Conservation (phyloP, 2,329 filamentous ascomycete species). For the Fusarium tuaranense region DNA sequence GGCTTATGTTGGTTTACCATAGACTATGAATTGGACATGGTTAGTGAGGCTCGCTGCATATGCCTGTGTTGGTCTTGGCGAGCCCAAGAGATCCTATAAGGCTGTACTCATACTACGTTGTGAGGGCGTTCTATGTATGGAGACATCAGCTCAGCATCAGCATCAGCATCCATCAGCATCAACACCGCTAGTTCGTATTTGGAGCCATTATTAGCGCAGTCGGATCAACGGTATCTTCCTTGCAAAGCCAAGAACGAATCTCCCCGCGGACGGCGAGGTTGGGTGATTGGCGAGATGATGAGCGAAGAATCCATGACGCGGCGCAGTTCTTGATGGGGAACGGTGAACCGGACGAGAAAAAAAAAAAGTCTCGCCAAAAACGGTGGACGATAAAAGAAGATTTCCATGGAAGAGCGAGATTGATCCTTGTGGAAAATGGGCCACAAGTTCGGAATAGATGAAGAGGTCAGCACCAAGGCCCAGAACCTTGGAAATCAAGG, state of each 20-base stretch:
- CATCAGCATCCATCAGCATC: not conserved
- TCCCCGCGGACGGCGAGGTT: not conserved
- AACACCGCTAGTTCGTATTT: constrained; percentile 1
- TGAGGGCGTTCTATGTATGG: not conserved
- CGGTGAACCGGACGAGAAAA: constrained; percentile 11
- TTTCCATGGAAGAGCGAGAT: not conserved
- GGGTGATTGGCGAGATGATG: constrained; percentile 28
- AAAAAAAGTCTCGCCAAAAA: not conserved
- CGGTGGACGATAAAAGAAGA: constrained; percentile 1
- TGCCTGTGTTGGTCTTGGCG: not conserved
- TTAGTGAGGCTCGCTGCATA: not conserved
- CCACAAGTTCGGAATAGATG: constrained; percentile 28
- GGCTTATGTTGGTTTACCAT: not conserved
- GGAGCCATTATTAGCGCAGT: constrained; percentile 2
- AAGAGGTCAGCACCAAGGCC: constrained; percentile 6
- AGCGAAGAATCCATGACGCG: constrained; percentile 20
- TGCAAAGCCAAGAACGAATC: constrained; percentile 20
- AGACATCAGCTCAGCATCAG: not conserved
- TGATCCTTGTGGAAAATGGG: constrained; percentile 21
- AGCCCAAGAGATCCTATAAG: not conserved
- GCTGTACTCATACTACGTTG: not conserved
- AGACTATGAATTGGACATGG: not conserved
- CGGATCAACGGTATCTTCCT: constrained; percentile 7
- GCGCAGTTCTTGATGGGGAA: constrained; percentile 15
- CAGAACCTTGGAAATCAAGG: constrained; percentile 6